Evolutionary conservation across 1,284 basidiomycete genomes (phyloP).

Genomic region (Papiliotrema fonsecae): DNA sequence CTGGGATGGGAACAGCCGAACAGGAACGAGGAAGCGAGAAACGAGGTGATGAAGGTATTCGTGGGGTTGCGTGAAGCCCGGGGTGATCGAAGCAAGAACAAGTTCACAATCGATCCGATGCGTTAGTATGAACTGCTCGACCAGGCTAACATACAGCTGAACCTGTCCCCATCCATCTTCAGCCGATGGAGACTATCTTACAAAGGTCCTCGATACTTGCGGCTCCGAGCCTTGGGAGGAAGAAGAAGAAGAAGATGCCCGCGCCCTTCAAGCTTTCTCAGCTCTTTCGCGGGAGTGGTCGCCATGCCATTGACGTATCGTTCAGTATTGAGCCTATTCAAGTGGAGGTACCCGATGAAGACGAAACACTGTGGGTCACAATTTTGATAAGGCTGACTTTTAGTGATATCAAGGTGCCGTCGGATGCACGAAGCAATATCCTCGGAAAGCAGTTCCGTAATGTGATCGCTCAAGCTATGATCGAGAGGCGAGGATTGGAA

Average conservation of each 20-base stretch:
- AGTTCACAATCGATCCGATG: no score
- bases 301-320: background rate
- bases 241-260: background rate
- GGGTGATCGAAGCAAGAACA: no score
- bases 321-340: background rate
- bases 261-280: background rate
- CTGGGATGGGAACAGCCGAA: background rate
- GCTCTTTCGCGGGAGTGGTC: background rate
- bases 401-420: background rate
- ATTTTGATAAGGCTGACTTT: background rate
- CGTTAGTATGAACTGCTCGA: no score
- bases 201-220: no score
- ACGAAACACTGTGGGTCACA: background rate
- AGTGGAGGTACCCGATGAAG: background rate
- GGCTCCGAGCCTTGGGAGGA: no score
- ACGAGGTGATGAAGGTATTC: background rate
- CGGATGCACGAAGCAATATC: background rate
- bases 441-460: no score
- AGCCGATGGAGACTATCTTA: background rate
- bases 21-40: background rate
- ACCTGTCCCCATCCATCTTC: background rate
- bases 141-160: background rate
- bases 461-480: no score
- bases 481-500: background rate
- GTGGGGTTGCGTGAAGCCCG: no score